Percentiles rank a stretch among this genome's conserved stretches.
These are phyloP conservation scores for Euphorbia pulcherrima DNA, from an alignment of 345 rosid genomes.

Conservation along the genomic window DNA sequence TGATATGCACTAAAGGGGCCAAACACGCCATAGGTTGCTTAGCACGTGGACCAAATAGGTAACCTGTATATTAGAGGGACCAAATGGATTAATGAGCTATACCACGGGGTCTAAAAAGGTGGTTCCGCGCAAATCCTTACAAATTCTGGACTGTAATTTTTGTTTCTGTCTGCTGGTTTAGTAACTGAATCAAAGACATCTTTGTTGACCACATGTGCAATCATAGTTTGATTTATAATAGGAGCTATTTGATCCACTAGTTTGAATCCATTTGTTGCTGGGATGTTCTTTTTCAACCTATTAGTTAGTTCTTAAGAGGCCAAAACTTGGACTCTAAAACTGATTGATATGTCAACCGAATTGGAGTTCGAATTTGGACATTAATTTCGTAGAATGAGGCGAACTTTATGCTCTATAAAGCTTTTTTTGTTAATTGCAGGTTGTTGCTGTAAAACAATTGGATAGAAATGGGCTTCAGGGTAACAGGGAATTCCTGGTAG, in stretches of 20 bases:
- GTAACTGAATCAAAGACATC: background rate
- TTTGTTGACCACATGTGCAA: background rate
- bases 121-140: background rate
- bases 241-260: too few species aligned
- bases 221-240: background rate
- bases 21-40: too few species aligned
- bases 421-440: slow-evolving; percentile 37
- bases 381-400: background rate
- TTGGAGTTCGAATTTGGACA: background rate
- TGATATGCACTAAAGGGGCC: too few species aligned
- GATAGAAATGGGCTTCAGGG: slow-evolving; percentile 98
- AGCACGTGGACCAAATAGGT: too few species aligned
- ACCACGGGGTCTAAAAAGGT: too few species aligned
- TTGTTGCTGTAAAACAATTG: slow-evolving; percentile 92
- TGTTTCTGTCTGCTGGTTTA: background rate
- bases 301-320: background rate
- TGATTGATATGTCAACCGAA: background rate
- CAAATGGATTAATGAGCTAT: too few species aligned
- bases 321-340: background rate
- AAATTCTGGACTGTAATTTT: background rate
- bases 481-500: slow-evolving; percentile 93
- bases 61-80: too few species aligned
- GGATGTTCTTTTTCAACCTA: background rate
- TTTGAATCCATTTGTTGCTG: background rate
- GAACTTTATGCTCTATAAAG: background rate